A percentile compares a stretch with the other conserved stretches of the same genome.
phyloP scores from a whole-genome alignment of 2,329 filamentous ascomycete genomes.

The Falciphora oryzae region DNA sequence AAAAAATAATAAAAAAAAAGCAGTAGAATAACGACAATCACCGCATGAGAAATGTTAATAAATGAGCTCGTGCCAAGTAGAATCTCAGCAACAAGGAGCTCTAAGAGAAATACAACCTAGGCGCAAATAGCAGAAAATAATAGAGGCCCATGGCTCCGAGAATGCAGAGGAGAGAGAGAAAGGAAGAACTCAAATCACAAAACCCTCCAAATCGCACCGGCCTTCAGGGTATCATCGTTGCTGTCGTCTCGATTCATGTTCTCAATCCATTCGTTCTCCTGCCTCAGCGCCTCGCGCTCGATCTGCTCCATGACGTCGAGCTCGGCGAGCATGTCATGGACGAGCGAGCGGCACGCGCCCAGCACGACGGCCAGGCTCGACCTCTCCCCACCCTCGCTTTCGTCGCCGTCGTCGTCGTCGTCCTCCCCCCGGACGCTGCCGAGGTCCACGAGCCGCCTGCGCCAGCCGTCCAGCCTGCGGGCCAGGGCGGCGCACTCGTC shows the following conservation, averaged over 20 bases:
- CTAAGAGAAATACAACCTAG: background rate
- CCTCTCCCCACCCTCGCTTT: constrained; percentile 12
- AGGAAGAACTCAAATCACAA: constrained; percentile 17
- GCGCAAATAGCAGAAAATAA: background rate
- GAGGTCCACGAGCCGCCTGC: constrained; percentile 40
- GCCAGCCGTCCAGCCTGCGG: constrained; percentile 51
- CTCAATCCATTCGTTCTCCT: constrained; percentile 55
- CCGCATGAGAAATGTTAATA: background rate
- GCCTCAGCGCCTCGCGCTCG: constrained; percentile 48
- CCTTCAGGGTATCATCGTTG: constrained; percentile 25
- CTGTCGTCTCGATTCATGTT: constrained; percentile 39
- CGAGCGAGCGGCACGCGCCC: constrained; percentile 39
- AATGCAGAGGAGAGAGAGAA: background rate
- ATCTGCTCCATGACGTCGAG: constrained; percentile 56
- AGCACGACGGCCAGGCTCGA: constrained; percentile 44
- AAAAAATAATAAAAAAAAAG: background rate
- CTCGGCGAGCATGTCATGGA: constrained; percentile 57
- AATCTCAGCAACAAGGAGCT: background rate
- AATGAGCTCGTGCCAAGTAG: background rate
- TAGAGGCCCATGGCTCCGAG: too few relatives aligned
- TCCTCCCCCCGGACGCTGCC: constrained; percentile 21
- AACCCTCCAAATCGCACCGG: constrained; percentile 44
- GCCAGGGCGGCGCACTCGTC: constrained; percentile 48
- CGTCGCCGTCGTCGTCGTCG: constrained; percentile 13
- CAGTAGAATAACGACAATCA: background rate